Percentiles rank a stretch among this genome's conserved stretches.
phyloP scores from a whole-genome alignment of 176 grass and related monocot genomes.

The Secale cereale region DNA sequence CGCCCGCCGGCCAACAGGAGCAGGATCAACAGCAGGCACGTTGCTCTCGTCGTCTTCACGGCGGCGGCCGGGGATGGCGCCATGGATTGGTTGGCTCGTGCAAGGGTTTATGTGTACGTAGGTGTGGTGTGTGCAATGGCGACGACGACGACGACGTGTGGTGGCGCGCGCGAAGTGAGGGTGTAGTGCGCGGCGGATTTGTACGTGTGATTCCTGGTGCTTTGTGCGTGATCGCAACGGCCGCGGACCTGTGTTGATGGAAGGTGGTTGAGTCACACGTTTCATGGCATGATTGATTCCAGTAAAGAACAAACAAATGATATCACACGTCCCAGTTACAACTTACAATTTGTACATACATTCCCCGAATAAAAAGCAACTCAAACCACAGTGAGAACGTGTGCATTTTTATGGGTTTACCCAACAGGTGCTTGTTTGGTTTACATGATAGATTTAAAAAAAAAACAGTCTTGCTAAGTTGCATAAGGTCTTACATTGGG shows the following conservation, averaged over 20 bases:
- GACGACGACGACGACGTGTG: neutral
- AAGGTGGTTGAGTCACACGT: constrained; percentile 44
- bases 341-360: no score
- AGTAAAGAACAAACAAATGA: neutral
- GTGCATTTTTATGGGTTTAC: neutral
- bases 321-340: neutral
- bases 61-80: neutral
- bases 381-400: neutral
- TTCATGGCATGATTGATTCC: neutral
- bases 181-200: neutral
- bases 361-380: neutral
- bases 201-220: neutral
- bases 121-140: neutral
- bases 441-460: no score
- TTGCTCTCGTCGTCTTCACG: constrained; percentile 4
- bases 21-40: constrained; percentile 14
- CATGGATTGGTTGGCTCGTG: neutral
- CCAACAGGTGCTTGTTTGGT: no score
- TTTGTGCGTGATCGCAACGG: constrained; percentile 11
- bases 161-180: neutral
- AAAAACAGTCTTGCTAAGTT: no score
- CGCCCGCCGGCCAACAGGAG: neutral
- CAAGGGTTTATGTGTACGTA: neutral
- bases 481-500: no score
- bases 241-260: constrained; percentile 16